A percentile compares a stretch with the other conserved stretches of the same genome.
phyloP scores from a whole-genome alignment of 2,329 filamentous ascomycete genomes.

The Trichoderma sp. region DNA sequence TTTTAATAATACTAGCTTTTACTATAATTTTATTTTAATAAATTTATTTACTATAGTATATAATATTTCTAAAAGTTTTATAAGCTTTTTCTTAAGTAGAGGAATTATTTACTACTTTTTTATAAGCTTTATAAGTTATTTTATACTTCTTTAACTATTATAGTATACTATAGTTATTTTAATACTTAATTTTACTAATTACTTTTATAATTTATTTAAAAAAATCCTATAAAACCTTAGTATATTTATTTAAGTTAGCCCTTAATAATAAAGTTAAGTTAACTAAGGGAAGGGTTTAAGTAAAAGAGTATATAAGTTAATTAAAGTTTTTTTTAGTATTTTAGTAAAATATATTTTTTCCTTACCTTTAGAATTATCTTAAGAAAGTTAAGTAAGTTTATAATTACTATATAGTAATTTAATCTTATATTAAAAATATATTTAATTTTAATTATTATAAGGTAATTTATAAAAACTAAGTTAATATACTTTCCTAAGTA shows the following conservation, averaged over 20 bases:
- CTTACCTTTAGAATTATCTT: neutral
- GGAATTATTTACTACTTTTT: neutral
- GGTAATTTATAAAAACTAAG: neutral
- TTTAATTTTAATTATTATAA: neutral
- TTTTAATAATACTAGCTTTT: too few species aligned
- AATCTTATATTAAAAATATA: neutral
- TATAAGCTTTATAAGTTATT: neutral
- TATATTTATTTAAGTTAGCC: neutral
- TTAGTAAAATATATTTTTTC: neutral
- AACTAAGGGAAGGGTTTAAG: neutral
- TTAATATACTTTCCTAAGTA: too few species aligned
- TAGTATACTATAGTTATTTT: neutral
- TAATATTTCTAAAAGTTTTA: neutral
- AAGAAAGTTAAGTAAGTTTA: fast-evolving
- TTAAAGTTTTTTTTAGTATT: neutral
- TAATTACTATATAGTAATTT: neutral
- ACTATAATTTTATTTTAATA: neutral
- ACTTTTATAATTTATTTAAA: neutral
- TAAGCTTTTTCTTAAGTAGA: neutral
- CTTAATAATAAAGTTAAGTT: neutral
- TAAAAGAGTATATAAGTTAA: neutral
- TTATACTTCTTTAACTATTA: neutral
- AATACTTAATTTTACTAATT: neutral
- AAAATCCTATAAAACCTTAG: neutral
- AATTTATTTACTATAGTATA: neutral